phyloP scores from a whole-genome alignment of 306 rosid species.

The Corylus americana region DNA sequence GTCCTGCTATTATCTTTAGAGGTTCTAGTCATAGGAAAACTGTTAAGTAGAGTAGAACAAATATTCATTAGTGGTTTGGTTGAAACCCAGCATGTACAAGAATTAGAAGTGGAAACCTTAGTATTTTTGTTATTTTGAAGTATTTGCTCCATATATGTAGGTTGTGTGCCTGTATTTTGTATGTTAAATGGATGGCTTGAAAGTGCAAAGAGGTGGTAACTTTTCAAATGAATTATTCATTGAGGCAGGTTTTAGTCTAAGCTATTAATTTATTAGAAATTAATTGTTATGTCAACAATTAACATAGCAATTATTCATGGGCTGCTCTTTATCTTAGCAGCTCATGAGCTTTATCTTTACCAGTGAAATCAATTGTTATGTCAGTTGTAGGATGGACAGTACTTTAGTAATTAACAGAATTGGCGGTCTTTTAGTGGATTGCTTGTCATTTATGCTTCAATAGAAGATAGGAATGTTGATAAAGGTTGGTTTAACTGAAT shows the following conservation, averaged over 20 bases:
- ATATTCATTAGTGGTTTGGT: not conserved
- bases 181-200: not conserved
- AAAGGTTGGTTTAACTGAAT: not conserved
- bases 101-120: not conserved
- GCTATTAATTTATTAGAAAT: not conserved
- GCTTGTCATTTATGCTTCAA: not conserved
- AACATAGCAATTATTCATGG: no score
- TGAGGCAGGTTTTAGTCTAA: not conserved
- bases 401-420: not conserved
- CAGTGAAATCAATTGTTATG: not conserved
- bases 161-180: not conserved
- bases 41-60: not conserved
- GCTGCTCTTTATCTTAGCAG: no score
- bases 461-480: not conserved
- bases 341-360: no score
- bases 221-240: not conserved
- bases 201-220: not conserved
- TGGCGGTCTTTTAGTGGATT: not conserved
- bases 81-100: not conserved
- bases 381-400: not conserved
- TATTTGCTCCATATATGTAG: not conserved
- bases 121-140: not conserved
- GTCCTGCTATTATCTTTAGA: not conserved
- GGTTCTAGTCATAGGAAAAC: not conserved
- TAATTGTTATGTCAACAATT: not conserved